phyloP scores from a whole-genome alignment of 805 yeast genomes.

The Candida maltosa region DNA sequence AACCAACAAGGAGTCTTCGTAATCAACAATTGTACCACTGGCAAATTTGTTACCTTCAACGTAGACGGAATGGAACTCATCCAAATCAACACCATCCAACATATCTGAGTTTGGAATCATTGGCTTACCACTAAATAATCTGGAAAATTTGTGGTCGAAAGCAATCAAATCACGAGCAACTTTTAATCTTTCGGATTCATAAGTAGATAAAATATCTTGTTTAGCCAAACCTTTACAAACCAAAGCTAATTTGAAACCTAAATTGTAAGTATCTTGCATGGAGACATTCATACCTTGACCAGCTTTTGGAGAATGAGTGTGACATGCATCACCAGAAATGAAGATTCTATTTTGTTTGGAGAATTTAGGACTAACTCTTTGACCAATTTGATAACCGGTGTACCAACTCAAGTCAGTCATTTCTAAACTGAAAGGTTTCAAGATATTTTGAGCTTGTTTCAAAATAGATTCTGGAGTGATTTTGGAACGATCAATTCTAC shows the following conservation, averaged over 20 bases:
- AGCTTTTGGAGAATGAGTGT: slow-evolving; percentile 93
- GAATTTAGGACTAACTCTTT: slow-evolving; percentile 19
- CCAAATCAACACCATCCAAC: slow-evolving; percentile 20
- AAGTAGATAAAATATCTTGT: slow-evolving; percentile 22
- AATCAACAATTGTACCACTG: slow-evolving; percentile 26
- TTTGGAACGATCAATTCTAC: slow-evolving; percentile 25
- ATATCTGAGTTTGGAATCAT: slow-evolving; percentile 12
- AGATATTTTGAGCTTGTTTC: slow-evolving; percentile 13
- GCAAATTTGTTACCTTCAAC: slow-evolving; percentile 24
- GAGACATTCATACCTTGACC: slow-evolving; percentile 85
- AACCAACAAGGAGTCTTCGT: slow-evolving; percentile 16
- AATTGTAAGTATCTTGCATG: slow-evolving; percentile 21
- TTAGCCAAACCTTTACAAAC: slow-evolving; percentile 22
- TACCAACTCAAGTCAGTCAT: slow-evolving; percentile 23
- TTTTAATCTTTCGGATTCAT: slow-evolving; percentile 24
- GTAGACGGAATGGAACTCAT: slow-evolving; percentile 24
- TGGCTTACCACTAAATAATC: slow-evolving; percentile 26
- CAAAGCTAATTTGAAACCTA: slow-evolving; percentile 30
- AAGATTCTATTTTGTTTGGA: slow-evolving; percentile 55
- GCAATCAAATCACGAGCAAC: slow-evolving; percentile 28
- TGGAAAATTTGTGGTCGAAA: slow-evolving; percentile 24
- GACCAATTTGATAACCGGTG: slow-evolving; percentile 32
- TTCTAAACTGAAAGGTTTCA: slow-evolving; percentile 19
- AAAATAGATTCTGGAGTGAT: slow-evolving; percentile 27
- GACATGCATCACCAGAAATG: slow-evolving; percentile 95